phyloP scores from a whole-genome alignment of 1,284 basidiomycete species.

The Exobasidium rhododendri region DNA sequence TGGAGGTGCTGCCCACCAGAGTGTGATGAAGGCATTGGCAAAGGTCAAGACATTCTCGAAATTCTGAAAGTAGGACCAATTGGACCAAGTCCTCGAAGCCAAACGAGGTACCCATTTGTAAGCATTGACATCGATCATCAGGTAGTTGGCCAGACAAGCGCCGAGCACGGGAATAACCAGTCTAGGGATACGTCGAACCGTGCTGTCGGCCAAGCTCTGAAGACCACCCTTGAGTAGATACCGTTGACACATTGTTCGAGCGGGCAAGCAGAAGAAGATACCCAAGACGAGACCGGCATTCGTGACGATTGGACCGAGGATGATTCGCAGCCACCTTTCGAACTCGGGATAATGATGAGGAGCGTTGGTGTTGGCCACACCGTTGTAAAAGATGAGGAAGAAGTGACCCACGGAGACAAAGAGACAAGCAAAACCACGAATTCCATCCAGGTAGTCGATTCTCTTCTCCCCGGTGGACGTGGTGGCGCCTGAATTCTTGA shows the following conservation, averaged over 20 bases:
- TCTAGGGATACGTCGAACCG: slow-evolving; percentile 41
- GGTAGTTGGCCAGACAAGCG: slow-evolving; percentile 44
- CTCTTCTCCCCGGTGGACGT: slow-evolving; percentile 13
- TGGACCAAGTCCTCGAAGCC: slow-evolving; percentile 44
- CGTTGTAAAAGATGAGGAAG: slow-evolving; percentile 46
- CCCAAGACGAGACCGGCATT: slow-evolving; percentile 42
- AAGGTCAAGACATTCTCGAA: slow-evolving; percentile 42
- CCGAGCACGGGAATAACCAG: slow-evolving; percentile 39
- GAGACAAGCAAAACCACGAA: slow-evolving; percentile 47
- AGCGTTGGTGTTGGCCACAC: slow-evolving; percentile 27
- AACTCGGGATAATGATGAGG: slow-evolving; percentile 35
- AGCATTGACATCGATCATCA: slow-evolving; percentile 40
- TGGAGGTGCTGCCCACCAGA: slow-evolving; percentile 45
- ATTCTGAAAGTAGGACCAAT: slow-evolving; percentile 46
- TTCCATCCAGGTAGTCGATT: slow-evolving; percentile 45
- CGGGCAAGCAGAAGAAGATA: slow-evolving; percentile 45
- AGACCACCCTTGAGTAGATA: slow-evolving; percentile 42
- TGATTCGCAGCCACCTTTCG: slow-evolving; percentile 35
- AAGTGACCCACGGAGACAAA: slow-evolving; percentile 48
- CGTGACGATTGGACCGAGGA: slow-evolving; percentile 36
- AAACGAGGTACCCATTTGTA: slow-evolving; percentile 45
- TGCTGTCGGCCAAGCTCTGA: slow-evolving; percentile 37
- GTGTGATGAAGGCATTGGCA: slow-evolving; percentile 35
- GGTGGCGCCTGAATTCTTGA: neutral
- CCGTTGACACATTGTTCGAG: slow-evolving; percentile 41